Evolutionary conservation across 306 rosid species (phyloP).

Genomic region (Inga oerstediana): DNA sequence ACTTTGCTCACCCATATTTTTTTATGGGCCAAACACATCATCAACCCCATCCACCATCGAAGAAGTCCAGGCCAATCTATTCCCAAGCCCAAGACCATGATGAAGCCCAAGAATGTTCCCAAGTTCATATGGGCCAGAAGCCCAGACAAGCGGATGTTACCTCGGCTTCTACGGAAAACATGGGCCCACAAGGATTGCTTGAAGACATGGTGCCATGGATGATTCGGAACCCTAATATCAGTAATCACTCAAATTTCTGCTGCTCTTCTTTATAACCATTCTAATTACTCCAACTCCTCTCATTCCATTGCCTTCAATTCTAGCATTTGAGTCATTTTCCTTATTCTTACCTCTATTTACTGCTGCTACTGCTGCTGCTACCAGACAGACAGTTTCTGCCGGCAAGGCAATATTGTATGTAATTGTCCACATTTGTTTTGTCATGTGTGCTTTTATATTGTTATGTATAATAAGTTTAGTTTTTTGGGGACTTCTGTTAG

Average conservation of each 20-base stretch:
- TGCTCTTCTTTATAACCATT: constrained; percentile 45
- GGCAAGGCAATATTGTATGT: constrained; percentile 26
- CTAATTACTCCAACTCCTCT: constrained; percentile 38
- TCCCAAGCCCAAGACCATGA: constrained; percentile 25
- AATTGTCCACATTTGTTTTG: not conserved
- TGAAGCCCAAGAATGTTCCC: not conserved
- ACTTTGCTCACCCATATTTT: constrained; percentile 78
- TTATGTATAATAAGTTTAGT: not conserved
- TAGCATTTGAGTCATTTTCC: constrained; percentile 24
- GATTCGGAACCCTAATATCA: constrained; percentile 65
- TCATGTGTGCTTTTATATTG: not conserved
- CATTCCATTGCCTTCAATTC: constrained; percentile 44
- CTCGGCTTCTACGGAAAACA: not conserved
- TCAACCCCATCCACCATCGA: constrained; percentile 42
- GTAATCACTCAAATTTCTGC: constrained; percentile 42
- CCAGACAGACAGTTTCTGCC: not conserved
- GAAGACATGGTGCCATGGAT: constrained; percentile 77
- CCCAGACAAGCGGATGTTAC: not conserved
- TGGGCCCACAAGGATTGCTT: constrained; percentile 59
- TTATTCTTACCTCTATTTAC: not conserved
- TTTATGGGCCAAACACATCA: constrained; percentile 43
- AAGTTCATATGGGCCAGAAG: not conserved
- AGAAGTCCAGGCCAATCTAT: constrained; percentile 55
- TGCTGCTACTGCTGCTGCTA: not conserved
- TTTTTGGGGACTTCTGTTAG: not conserved